phyloP scores from a whole-genome alignment of 495 filamentous ascomycete species.

The Podospora pseudoanserina region DNA sequence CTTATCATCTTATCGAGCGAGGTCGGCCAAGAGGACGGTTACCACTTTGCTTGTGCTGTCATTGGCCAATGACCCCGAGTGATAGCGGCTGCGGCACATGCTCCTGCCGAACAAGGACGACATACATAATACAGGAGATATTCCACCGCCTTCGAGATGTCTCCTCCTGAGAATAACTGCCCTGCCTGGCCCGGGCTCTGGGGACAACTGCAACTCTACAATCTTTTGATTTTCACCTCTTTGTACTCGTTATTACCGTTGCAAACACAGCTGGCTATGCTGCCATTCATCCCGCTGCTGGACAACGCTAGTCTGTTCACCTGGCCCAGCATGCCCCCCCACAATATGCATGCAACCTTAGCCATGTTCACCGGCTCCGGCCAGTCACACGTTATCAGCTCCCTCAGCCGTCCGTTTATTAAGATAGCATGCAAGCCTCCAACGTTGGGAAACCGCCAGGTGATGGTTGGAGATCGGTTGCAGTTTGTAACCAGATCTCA shows the following conservation, averaged over 20 bases:
- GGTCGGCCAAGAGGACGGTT: background rate
- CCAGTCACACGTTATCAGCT: slow-evolving; percentile 5
- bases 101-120: slow-evolving; percentile 4
- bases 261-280: background rate
- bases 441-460: background rate
- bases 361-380: background rate
- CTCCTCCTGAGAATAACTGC: background rate
- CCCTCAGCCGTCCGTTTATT: background rate
- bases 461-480: background rate
- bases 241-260: background rate
- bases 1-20: slow-evolving; percentile 4
- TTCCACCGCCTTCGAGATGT: background rate
- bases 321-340: background rate
- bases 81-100: background rate
- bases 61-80: background rate
- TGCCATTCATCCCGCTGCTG: background rate
- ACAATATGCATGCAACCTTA: slow-evolving; percentile 8
- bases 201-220: background rate
- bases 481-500: background rate
- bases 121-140: background rate
- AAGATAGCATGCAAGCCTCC: background rate
- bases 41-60: background rate
- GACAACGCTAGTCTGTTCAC: background rate
- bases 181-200: too few relatives aligned
- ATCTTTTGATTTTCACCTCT: background rate